Base-by-base conservation (phyloP, 1,284 basidiomycete species). In the Vanrija humicola region DNA sequence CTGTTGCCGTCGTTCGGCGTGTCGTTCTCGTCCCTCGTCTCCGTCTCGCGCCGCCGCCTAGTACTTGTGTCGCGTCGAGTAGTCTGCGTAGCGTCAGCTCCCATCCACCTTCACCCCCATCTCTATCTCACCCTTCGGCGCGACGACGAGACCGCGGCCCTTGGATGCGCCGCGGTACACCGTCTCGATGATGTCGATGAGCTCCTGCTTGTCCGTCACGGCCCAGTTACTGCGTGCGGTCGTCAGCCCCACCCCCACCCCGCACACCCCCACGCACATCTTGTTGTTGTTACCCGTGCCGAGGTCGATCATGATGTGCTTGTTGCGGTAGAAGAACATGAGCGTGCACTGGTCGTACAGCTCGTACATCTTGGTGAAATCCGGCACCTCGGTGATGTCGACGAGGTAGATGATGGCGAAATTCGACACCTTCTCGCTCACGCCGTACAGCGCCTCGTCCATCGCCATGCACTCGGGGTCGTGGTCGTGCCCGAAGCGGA, bases 221-320 rank as follows among this genome's bases (percentile, higher is more conserved):
- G 92, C 85, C 93, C 93, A 97, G 76, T 95, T 96, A 75, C 92
- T 94, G 10, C n/a, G n/a, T 26, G 28, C 28, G 59, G 4, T 34
- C 34, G 45, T 44, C 43, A 48, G 43, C 46, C 34, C 14, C 34
- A 1, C 10, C 9, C 34, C 34, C 34, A 9, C 21, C 21, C 3
- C 21, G 21, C 21, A 5, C 21, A 23, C 21, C 21, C 21, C 21
- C 21, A 16, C 46, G 23, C 29, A 91, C 90, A 97, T 96, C 80
- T 99, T 98, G 80, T 98, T 98, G 78, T 99, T 98, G 79, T 99
- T 98, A 80, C 96, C 95, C 48, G 95, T 98, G 15, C 95, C 94
- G 65, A 97, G 79, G 84, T 98, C 95, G 72, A 98, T 97, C 95
- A 98, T 98, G 78, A 98, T 99, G 72, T 99, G 95, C 76, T 98